phyloP scores from a whole-genome alignment of 2,329 filamentous ascomycete genomes.

The Neofusicoccum cordaticola region DNA sequence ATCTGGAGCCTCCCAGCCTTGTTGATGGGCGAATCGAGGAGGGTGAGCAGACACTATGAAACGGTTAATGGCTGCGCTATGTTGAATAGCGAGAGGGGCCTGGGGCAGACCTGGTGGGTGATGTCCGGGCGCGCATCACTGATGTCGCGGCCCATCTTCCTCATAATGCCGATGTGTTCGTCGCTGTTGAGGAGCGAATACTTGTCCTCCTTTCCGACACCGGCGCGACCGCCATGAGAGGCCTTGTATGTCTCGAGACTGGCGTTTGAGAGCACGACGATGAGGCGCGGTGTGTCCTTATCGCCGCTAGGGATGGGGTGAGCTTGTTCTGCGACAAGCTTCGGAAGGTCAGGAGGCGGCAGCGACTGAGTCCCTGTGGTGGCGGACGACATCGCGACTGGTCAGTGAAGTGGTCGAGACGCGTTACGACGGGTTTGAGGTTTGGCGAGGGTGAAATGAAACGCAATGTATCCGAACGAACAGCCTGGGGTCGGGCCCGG shows the following conservation, averaged over 20 bases:
- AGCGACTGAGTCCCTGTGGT: slow-evolving; percentile 74
- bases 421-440: background rate
- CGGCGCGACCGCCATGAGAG: slow-evolving; percentile 64
- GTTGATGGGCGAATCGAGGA: slow-evolving; percentile 97
- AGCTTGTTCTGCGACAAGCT: slow-evolving; percentile 91
- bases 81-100: slow-evolving; percentile 20
- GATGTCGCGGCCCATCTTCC: slow-evolving; percentile 98
- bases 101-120: slow-evolving; percentile 80
- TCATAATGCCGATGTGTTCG: slow-evolving; percentile 98
- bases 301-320: slow-evolving; percentile 78
- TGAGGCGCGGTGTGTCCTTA: slow-evolving; percentile 86
- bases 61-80: slow-evolving; percentile 9
- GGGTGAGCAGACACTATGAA: slow-evolving; percentile 86
- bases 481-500: background rate
- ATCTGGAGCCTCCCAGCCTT: slow-evolving; percentile 97
- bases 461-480: background rate
- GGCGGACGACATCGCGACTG: background rate
- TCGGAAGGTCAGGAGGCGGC: slow-evolving; percentile 83
- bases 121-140: slow-evolving; percentile 97
- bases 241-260: slow-evolving; percentile 97
- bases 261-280: slow-evolving; percentile 95
- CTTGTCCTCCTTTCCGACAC: slow-evolving; percentile 79
- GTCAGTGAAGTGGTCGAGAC: background rate
- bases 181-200: slow-evolving; percentile 98
- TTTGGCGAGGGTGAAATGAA: background rate